Percentiles rank a stretch among this genome's conserved stretches.
phyloP scores from a whole-genome alignment of 768 basidiomycete genomes.

The Tylopilus vinaceipallidus region DNA sequence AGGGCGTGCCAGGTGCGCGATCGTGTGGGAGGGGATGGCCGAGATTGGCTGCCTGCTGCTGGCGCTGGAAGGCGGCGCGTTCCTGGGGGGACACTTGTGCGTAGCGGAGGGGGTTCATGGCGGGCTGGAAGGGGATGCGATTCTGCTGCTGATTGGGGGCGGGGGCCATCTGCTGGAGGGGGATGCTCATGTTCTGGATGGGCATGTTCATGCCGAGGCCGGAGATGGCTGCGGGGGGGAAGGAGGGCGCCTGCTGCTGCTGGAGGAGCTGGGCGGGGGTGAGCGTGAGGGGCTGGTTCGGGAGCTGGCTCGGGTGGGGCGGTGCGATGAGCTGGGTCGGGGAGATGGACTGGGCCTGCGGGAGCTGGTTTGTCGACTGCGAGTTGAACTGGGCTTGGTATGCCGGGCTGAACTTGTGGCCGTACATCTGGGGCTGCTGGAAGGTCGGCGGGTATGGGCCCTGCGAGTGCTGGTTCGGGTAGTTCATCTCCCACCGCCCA shows the following conservation, averaged over 20 bases:
- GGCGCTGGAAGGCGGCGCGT: constrained; percentile 28
- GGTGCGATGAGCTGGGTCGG: constrained; percentile 27
- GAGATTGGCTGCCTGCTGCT: constrained; percentile 22
- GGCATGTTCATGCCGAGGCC: neutral
- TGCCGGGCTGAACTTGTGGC: constrained; percentile 16
- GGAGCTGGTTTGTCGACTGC: constrained; percentile 8
- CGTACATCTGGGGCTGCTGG: constrained; percentile 17
- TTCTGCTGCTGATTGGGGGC: constrained; percentile 23
- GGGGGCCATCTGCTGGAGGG: constrained; percentile 20
- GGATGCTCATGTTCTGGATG: constrained; percentile 15
- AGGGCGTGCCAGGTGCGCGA: constrained; percentile 20
- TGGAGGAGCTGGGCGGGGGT: constrained; percentile 38
- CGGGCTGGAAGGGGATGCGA: constrained; percentile 19
- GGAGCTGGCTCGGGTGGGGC: constrained; percentile 10
- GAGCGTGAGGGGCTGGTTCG: constrained; percentile 25
- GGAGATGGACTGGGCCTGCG: constrained; percentile 22
- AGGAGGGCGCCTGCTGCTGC: constrained; percentile 31
- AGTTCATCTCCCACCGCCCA: constrained; percentile 17
- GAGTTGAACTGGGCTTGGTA: constrained; percentile 7
- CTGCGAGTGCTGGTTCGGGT: constrained; percentile 21
- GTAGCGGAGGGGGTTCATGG: constrained; percentile 24
- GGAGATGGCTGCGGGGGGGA: constrained; percentile 8
- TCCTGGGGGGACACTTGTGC: constrained; percentile 30
- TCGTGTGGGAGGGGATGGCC: constrained; percentile 13
- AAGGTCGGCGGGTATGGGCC: constrained; percentile 28